Evolutionary conservation across 257 asterid genomes (phyloP), one percentile per base, ranked within the genome.

Genomic region (Ehretia macrophylla): DNA sequence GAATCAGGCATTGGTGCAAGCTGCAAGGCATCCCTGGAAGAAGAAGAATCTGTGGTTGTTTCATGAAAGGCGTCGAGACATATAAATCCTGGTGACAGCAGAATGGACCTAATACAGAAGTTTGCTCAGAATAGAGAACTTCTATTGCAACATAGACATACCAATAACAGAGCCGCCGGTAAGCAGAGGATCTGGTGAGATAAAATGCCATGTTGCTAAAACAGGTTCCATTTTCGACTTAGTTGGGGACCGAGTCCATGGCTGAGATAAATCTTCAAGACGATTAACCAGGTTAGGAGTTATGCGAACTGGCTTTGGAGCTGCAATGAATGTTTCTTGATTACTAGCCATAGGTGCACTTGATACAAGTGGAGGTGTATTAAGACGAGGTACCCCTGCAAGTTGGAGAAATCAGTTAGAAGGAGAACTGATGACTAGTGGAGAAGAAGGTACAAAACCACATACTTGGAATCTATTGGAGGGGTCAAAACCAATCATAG

Each of bases 221-320:
- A 88, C 76, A 56, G 96, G 97, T 68, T 89, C 99, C 85, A 83
- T 82, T 77, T 82, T 71, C 37, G 96, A 83, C 80, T 93, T 93
- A 49, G 99, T 93, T 17, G 97, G 99, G 17, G 97, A 93, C 35
- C 99, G 86, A 49, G 99, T 93, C 99, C 99, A 93, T 57, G 99
- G 99, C 78, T 79, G 97, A 67, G 96, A 77, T 68, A 89, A 75
- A 72, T 93, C 99, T 62, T 93, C 99, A 49, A 93, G 75, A 50
- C 78, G 87, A 80, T 82, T 91, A 62, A 76, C 84, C 58, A 79
- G 72, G 73, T 86, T 81, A 10, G 96, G 86, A 73, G 83, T 65
- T 63, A 93, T 84, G 56, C 95, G 97, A 54, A 93, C 88, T 21
- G 99, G 95, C 81, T 86, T 89, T 48, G 99, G 99, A 78, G 87